These are phyloP conservation scores for Aspergillus pseudonomiae DNA, from an alignment of 2,329 filamentous ascomycete genomes.

Conservation along the genomic window DNA sequence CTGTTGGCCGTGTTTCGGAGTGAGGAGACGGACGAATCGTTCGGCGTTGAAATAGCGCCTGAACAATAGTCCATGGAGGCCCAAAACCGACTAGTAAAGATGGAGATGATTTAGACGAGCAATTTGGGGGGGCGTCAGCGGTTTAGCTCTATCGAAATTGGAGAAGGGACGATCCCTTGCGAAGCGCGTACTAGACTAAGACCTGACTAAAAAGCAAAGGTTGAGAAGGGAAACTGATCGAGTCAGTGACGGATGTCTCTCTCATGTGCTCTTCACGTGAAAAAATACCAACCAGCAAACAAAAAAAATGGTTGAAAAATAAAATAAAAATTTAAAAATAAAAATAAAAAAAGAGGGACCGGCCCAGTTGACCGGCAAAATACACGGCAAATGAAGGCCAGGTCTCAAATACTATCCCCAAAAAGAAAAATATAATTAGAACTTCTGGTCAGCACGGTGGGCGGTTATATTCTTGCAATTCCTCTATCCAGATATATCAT, in stretches of 20 bases:
- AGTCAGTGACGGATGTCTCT: background rate
- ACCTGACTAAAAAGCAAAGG: background rate
- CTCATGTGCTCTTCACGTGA: conserved; percentile 18
- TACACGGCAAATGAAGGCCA: background rate
- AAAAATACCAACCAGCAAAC: background rate
- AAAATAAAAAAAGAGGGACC: background rate
- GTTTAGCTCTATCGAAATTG: conserved; percentile 2
- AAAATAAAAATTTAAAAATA: background rate
- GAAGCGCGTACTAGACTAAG: conserved; percentile 6
- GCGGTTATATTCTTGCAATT: too few relatives aligned
- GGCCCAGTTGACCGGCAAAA: background rate
- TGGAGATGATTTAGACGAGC: background rate
- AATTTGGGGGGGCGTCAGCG: background rate
- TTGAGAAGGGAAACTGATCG: background rate
- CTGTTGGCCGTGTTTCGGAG: conserved; percentile 18
- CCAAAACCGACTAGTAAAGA: conserved; percentile 8
- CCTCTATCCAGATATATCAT: too few relatives aligned
- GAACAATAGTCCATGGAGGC: conserved; percentile 24
- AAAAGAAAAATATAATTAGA: too few relatives aligned
- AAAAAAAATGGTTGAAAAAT: background rate
- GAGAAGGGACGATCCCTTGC: conserved; percentile 11
- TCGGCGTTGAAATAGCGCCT: conserved; percentile 21
- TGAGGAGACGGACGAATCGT: conserved; percentile 17
- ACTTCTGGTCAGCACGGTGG: too few relatives aligned
- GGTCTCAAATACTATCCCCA: background rate